Base-by-base conservation (phyloP, 1,284 basidiomycete genomes). In the Marasmius tenuissimus region DNA sequence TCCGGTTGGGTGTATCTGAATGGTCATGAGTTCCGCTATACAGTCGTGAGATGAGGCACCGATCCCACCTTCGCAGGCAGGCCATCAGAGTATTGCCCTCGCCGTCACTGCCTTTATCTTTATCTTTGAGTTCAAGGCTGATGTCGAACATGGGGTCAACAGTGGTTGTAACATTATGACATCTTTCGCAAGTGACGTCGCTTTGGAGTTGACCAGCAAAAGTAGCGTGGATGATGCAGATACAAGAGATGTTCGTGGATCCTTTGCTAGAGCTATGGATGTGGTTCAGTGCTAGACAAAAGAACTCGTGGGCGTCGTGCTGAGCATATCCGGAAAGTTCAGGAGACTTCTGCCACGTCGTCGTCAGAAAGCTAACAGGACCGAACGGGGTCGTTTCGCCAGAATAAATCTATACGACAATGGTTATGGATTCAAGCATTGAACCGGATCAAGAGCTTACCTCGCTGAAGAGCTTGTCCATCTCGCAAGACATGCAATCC, bases 301-400 rank as follows among this genome's bases (percentile, higher is more conserved):
- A 94, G 72, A 92, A 93, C 75, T 96, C 94, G 75, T 97, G 94
- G 0, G 94, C 93, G 66, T 96, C 96, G 70, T 98, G 97, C 74
- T 99, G 97, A 0, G 93, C 88, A 68, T 98, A 93, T 1, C 94
- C 94, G 8, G 94, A 88, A 3, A 98, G 80, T 67, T 97, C 94
- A 0, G 88, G 74, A 3, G 90, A 90, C 33, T 89, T 87, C 66
- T 90, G 87, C 96, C 96, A 98, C 57, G 93, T 92, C 40, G 91
- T 89, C 47, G 89, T 85, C 11, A 98, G 84, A 73, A 98, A 92
- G 2, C 88, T 88, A 1, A 90, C 87, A 0, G 97, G 96, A 0
- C 92, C 95, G 68, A 88, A 92, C 0, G 95, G 88, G 0, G 80
- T 73, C n/a, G 79, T 75, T 63, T 89, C 86, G 7, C 86, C 82